phyloP scores from a whole-genome alignment of 208 protist genomes.

The Herpetomonas muscarum region DNA sequence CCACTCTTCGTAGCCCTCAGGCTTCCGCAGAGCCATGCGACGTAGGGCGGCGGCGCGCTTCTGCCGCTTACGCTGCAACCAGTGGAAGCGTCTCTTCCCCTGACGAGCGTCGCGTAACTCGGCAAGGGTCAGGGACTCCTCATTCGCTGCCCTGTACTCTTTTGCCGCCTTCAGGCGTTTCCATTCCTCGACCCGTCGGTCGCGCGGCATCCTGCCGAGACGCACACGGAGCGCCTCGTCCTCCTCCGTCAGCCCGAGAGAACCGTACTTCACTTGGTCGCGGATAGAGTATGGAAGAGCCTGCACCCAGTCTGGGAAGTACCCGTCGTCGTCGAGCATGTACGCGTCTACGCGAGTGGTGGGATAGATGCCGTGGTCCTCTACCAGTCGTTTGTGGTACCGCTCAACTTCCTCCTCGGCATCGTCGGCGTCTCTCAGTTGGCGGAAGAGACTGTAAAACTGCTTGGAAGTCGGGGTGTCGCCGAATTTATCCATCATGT shows the following conservation, averaged over 20 bases:
- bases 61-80: conserved; percentile 77
- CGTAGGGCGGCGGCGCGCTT: conserved; percentile 56
- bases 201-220: conserved; percentile 63
- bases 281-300: conserved; percentile 80
- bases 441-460: conserved; percentile 60
- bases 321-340: conserved; percentile 83
- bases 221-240: conserved; percentile 81
- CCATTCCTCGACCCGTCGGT: conserved; percentile 70
- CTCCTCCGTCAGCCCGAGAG: conserved; percentile 81
- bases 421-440: conserved; percentile 44
- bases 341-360: conserved; percentile 74
- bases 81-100: conserved; percentile 82
- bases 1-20: conserved; percentile 65
- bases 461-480: conserved; percentile 66
- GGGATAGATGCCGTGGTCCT: conserved; percentile 79
- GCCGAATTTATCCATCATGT: conserved; percentile 74
- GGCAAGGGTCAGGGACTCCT: conserved; percentile 66
- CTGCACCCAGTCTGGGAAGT: conserved; percentile 83
- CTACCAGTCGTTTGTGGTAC: conserved; percentile 63
- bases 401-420: conserved; percentile 50
- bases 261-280: conserved; percentile 87
- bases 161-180: conserved; percentile 64
- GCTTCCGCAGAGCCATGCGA: conserved; percentile 73
- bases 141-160: conserved; percentile 62
- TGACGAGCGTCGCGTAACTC: conserved; percentile 74